These are phyloP conservation scores for Rosa lucieae DNA, from an alignment of 306 rosid genomes.

Conservation along the genomic window DNA sequence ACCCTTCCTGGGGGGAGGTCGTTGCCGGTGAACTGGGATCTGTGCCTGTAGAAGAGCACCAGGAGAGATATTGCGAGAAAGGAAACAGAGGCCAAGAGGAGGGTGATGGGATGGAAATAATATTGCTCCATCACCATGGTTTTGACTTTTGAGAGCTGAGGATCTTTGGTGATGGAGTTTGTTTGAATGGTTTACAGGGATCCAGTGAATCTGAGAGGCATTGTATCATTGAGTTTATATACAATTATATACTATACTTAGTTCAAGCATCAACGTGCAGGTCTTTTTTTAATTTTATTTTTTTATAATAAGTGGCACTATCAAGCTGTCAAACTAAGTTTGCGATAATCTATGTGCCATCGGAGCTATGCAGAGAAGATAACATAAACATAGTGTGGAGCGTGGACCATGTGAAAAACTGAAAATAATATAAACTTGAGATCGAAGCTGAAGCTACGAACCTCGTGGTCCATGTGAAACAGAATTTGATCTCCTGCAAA, in stretches of 20 bases:
- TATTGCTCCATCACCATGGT: background rate
- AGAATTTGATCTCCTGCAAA: constrained; percentile 51
- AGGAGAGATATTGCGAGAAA: background rate
- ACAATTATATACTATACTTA: too few species aligned
- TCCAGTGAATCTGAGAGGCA: background rate
- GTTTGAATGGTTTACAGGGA: background rate
- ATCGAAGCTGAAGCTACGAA: constrained; percentile 79
- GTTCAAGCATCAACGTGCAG: too few species aligned
- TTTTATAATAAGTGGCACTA: too few species aligned
- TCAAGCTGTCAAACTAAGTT: too few species aligned
- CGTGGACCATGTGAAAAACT: too few species aligned
- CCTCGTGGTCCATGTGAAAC: constrained; percentile 58
- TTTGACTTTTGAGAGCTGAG: background rate
- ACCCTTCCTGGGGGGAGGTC: too few species aligned
- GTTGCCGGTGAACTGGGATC: too few species aligned
- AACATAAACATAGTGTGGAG: too few species aligned
- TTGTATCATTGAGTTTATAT: background rate
- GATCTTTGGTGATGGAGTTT: background rate
- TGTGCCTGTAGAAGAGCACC: background rate
- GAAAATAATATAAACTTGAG: constrained; percentile 34
- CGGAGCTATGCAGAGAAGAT: too few species aligned
- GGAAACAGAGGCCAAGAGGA: background rate
- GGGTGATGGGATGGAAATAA: background rate
- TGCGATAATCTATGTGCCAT: too few species aligned
- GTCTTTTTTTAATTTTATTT: too few species aligned